Conservation (phyloP, 2,329 filamentous ascomycete species). For the Epichloe hybrida region DNA sequence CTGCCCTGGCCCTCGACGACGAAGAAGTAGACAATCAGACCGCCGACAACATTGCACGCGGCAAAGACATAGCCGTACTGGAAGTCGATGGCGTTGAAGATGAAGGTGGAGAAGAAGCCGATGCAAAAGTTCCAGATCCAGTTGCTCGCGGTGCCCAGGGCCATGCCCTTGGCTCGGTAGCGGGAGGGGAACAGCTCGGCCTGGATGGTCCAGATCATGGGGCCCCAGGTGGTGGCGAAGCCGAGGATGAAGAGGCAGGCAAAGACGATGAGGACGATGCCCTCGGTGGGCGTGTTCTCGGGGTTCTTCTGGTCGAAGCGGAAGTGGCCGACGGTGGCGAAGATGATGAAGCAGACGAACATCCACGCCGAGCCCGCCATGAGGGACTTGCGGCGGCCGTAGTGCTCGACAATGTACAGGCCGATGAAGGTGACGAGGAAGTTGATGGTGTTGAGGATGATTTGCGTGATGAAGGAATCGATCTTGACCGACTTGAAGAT, state of each 20-base stretch:
- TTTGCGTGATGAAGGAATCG: slow-evolving; percentile 52
- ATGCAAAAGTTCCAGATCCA: slow-evolving; percentile 29
- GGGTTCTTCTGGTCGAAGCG: slow-evolving; percentile 25
- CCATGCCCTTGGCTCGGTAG: slow-evolving; percentile 39
- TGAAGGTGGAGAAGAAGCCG: slow-evolving; percentile 24
- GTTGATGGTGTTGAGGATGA: slow-evolving; percentile 55
- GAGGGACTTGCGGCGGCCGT: slow-evolving; percentile 49
- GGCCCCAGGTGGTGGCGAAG: slow-evolving; percentile 33
- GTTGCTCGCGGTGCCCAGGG: slow-evolving; percentile 33
- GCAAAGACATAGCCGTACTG: slow-evolving; percentile 39
- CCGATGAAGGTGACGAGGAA: slow-evolving; percentile 54
- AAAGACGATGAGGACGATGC: slow-evolving; percentile 46
- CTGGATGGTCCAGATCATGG: slow-evolving; percentile 41
- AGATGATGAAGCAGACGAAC: slow-evolving; percentile 46
- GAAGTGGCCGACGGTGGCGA: slow-evolving; percentile 39
- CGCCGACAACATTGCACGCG: slow-evolving; percentile 36
- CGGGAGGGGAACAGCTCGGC: slow-evolving; percentile 39
- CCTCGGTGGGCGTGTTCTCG: slow-evolving; percentile 26
- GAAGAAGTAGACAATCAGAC: slow-evolving; percentile 37
- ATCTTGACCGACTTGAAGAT: slow-evolving; percentile 32
- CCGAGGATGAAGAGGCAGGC: slow-evolving; percentile 51
- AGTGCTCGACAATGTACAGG: slow-evolving; percentile 57
- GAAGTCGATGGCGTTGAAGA: slow-evolving; percentile 31
- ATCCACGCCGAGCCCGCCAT: slow-evolving; percentile 50
- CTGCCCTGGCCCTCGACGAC: slow-evolving; percentile 45